These are phyloP conservation scores for Cymodocea nodosa DNA, from an alignment of 116 monocot genomes.

Conservation along the genomic window DNA sequence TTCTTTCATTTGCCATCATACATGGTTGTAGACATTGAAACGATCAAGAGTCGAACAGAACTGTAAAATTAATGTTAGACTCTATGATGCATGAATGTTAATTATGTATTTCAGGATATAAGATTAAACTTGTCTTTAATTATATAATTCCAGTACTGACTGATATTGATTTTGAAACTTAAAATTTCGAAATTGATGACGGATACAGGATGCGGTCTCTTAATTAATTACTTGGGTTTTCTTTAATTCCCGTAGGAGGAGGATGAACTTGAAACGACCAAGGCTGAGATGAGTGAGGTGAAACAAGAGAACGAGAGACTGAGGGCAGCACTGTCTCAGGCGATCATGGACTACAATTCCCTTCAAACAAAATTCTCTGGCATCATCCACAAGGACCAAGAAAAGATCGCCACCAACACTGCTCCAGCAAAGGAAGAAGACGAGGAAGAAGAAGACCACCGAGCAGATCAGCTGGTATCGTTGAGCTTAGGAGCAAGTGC, in stretches of 20 bases:
- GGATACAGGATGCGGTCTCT: too few relatives aligned
- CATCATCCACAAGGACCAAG: slow-evolving; percentile 2
- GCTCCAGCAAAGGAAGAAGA: neutral
- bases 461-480: neutral
- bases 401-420: neutral
- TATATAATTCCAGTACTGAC: too few relatives aligned
- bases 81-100: too few relatives aligned
- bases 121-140: too few relatives aligned
- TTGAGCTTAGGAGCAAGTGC: slow-evolving; percentile 3
- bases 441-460: neutral
- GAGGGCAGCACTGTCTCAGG: slow-evolving; percentile 29
- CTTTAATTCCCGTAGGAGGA: neutral
- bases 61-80: too few relatives aligned
- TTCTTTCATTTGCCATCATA: too few relatives aligned
- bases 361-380: slow-evolving; percentile 52
- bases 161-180: too few relatives aligned
- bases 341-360: slow-evolving; percentile 50
- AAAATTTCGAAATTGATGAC: too few relatives aligned
- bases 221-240: too few relatives aligned
- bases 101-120: too few relatives aligned
- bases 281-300: slow-evolving; percentile 58
- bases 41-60: too few relatives aligned
- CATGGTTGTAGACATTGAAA: too few relatives aligned
- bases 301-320: slow-evolving; percentile 73
- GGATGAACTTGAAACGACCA: slow-evolving; percentile 9